phyloP scores from a whole-genome alignment of 345 rosid species.

The Eucalyptus fibrosa region DNA sequence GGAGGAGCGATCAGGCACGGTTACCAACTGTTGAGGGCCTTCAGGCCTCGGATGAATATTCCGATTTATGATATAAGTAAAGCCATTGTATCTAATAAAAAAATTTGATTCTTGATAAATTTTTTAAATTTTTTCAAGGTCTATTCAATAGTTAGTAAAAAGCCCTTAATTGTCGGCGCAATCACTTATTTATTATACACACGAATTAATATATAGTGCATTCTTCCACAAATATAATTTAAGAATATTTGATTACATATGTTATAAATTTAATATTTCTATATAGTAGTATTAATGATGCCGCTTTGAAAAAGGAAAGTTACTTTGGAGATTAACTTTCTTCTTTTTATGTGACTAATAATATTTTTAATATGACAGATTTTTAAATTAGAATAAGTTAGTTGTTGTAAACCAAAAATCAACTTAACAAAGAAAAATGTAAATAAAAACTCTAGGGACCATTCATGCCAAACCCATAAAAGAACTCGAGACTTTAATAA shows the following conservation, averaged over 20 bases:
- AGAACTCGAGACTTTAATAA: neutral
- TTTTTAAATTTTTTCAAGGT: fast-evolving
- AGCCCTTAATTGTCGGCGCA: neutral
- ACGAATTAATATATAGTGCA: neutral
- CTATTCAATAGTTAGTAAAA: neutral
- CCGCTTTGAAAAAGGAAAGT: neutral
- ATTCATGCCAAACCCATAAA: fast-evolving
- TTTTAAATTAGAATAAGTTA: too few relatives aligned
- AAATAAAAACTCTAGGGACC: too few relatives aligned
- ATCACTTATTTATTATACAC: neutral
- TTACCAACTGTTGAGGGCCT: neutral
- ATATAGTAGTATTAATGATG: neutral
- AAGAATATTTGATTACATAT: neutral
- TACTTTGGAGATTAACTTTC: neutral
- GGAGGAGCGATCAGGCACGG: neutral
- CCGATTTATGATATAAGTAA: neutral
- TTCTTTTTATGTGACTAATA: neutral
- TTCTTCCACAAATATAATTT: neutral
- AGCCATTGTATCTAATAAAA: neutral
- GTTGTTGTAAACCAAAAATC: neutral
- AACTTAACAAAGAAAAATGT: neutral
- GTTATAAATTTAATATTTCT: neutral
- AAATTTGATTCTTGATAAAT: neutral
- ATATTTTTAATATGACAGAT: neutral
- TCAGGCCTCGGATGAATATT: neutral